These are phyloP conservation scores for Vanrija humicola DNA, from an alignment of 1,284 basidiomycete genomes.

Conservation along the genomic window DNA sequence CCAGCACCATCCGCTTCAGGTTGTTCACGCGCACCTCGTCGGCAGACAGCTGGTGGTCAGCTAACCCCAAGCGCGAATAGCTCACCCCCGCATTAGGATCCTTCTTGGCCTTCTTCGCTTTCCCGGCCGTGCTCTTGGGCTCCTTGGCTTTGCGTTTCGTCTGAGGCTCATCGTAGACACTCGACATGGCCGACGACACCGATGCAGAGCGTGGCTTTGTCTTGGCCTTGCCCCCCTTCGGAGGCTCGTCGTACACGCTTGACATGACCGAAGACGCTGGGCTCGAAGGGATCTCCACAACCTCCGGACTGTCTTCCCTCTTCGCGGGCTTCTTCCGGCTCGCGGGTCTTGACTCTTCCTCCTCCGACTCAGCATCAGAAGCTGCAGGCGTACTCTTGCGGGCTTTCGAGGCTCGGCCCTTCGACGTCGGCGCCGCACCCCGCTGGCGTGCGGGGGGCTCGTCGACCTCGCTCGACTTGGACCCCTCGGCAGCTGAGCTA, in stretches of 20 bases:
- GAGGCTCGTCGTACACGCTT: constrained; percentile 16
- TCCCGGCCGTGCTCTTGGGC: neutral
- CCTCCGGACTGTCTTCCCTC: neutral
- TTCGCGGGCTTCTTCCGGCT: too few relatives aligned
- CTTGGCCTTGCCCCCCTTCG: neutral
- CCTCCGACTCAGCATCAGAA: too few relatives aligned
- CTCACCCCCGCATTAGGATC: constrained; percentile 36
- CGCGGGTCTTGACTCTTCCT: too few relatives aligned
- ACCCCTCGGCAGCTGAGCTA: neutral
- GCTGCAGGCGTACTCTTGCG: neutral
- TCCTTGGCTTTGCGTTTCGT: neutral
- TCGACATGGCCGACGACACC: constrained; percentile 11
- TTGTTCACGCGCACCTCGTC: constrained; percentile 41
- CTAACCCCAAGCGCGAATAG: neutral
- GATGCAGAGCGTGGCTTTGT: neutral
- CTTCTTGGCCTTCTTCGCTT: constrained; percentile 19
- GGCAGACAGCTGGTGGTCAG: constrained; percentile 24
- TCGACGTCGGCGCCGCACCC: neutral
- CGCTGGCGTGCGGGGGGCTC: neutral
- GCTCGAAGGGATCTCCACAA: neutral
- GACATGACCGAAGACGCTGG: constrained; percentile 9
- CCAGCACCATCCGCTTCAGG: constrained; percentile 57
- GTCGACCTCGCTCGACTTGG: neutral
- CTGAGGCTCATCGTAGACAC: constrained; percentile 14
- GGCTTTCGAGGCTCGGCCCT: neutral